These are phyloP conservation scores for Eucalyptus caleyi DNA, from an alignment of 345 rosid species.

Conservation along the genomic window DNA sequence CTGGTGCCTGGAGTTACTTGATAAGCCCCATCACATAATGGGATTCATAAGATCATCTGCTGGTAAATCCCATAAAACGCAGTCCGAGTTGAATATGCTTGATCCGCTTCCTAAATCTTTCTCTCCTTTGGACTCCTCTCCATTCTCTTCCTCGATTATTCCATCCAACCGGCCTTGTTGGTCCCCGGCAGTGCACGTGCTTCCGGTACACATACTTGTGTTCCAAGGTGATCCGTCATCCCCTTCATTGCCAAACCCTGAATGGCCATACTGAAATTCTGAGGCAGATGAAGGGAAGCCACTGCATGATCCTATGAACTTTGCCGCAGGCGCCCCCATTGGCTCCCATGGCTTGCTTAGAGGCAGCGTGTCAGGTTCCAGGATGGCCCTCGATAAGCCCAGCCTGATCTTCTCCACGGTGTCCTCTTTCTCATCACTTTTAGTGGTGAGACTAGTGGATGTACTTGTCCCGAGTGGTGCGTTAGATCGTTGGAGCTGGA, in stretches of 20 bases:
- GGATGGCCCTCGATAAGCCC: slow-evolving; percentile 46
- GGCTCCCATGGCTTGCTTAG: slow-evolving; percentile 37
- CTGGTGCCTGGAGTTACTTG: not conserved
- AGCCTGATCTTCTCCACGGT: slow-evolving; percentile 55
- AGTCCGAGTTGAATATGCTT: slow-evolving; percentile 56
- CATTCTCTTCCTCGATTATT: slow-evolving; percentile 27
- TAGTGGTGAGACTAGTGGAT: slow-evolving; percentile 16
- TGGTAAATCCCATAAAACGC: slow-evolving; percentile 80
- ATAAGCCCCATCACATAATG: slow-evolving; percentile 19
- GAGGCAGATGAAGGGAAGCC: slow-evolving; percentile 12
- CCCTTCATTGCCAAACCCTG: slow-evolving; percentile 33
- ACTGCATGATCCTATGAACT: slow-evolving; percentile 25
- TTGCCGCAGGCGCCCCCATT: slow-evolving; percentile 2
- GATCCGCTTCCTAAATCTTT: slow-evolving; percentile 30
- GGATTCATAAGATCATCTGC: slow-evolving; percentile 71
- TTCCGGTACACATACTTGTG: slow-evolving; percentile 31
- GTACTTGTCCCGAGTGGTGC: slow-evolving; percentile 9
- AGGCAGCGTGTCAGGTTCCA: slow-evolving; percentile 24
- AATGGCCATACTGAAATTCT: slow-evolving; percentile 29
- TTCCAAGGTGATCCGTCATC: slow-evolving; percentile 49
- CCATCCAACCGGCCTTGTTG: slow-evolving; percentile 20
- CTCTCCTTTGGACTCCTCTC: slow-evolving; percentile 39
- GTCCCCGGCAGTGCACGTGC: slow-evolving; percentile 28
- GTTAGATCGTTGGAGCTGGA: slow-evolving; percentile 49
- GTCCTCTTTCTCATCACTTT: slow-evolving; percentile 35